phyloP scores from a whole-genome alignment of 208 protist species.

The Borovskyia barvae region DNA sequence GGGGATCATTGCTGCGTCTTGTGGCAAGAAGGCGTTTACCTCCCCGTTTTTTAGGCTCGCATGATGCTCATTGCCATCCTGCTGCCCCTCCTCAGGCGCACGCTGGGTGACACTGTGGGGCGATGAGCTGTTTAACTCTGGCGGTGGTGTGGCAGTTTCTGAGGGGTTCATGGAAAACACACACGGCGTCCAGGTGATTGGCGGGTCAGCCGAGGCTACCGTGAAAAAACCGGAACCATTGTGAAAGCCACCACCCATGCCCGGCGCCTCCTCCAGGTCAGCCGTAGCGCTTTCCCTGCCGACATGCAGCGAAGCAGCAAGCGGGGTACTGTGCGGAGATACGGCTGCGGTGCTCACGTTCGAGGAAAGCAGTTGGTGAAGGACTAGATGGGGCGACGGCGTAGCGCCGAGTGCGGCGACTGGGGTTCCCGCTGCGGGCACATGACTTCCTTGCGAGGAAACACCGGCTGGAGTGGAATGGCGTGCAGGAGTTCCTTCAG shows the following conservation, averaged over 20 bases:
- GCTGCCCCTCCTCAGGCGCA: too few relatives aligned
- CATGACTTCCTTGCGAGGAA: too few relatives aligned
- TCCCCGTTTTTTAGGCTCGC: too few relatives aligned
- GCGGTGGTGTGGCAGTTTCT: constrained; percentile 7
- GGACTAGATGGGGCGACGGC: constrained; percentile 2
- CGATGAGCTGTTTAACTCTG: too few relatives aligned
- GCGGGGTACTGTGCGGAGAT: constrained; percentile 23
- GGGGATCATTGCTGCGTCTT: too few relatives aligned
- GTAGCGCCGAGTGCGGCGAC: not conserved
- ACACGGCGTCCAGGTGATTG: constrained; percentile 20
- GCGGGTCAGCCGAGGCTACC: constrained; percentile 2
- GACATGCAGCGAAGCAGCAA: constrained; percentile 16
- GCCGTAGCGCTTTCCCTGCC: constrained; percentile 8
- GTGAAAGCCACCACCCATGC: not conserved
- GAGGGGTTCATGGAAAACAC: constrained; percentile 12
- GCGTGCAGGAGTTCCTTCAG: too few relatives aligned
- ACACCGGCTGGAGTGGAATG: too few relatives aligned
- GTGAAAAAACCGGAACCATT: not conserved
- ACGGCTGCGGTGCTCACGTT: constrained; percentile 24
- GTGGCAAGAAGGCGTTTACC: too few relatives aligned
- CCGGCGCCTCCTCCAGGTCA: constrained; percentile 1
- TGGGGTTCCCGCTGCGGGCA: too few relatives aligned
- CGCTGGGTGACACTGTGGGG: too few relatives aligned
- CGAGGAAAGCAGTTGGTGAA: constrained; percentile 21
- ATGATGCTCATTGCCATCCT: too few relatives aligned